These are phyloP conservation scores for Pseudogymnoascus sp. DNA, from an alignment of 2,329 filamentous ascomycete species.

Conservation along the genomic window DNA sequence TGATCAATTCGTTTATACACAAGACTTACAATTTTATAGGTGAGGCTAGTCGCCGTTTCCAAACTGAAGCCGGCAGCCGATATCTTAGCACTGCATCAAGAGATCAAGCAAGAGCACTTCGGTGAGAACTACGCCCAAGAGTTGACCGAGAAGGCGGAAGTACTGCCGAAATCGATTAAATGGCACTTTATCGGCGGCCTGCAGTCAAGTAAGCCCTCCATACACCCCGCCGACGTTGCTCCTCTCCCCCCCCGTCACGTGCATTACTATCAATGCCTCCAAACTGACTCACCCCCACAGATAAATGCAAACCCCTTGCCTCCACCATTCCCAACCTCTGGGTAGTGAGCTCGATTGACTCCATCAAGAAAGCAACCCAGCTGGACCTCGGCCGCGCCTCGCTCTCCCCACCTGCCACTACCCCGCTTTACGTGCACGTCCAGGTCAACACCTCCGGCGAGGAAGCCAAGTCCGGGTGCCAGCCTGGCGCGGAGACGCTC, in stretches of 20 bases:
- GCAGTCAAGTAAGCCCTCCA: slow-evolving; percentile 56
- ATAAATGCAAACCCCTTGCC: slow-evolving; percentile 83
- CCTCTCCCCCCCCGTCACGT: background rate
- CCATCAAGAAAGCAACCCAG: slow-evolving; percentile 74
- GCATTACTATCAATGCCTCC: background rate
- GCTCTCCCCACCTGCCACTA: slow-evolving; percentile 30
- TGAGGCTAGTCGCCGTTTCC: slow-evolving; percentile 87
- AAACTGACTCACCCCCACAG: slow-evolving; percentile 36
- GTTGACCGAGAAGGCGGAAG: slow-evolving; percentile 72
- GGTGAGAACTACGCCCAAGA: slow-evolving; percentile 97
- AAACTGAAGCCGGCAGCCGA: slow-evolving; percentile 93
- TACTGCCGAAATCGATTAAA: slow-evolving; percentile 68
- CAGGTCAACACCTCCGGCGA: slow-evolving; percentile 96
- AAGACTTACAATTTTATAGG: slow-evolving; percentile 37
- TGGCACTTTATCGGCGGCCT: slow-evolving; percentile 98
- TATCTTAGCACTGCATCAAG: slow-evolving; percentile 71
- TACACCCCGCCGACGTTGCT: background rate
- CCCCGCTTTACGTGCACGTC: slow-evolving; percentile 58
- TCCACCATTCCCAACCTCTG: slow-evolving; percentile 79
- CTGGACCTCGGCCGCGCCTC: slow-evolving; percentile 69
- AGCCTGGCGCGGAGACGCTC: slow-evolving; percentile 55
- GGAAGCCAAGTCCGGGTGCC: slow-evolving; percentile 72
- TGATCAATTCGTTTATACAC: background rate
- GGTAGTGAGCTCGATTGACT: slow-evolving; percentile 87
- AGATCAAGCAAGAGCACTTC: slow-evolving; percentile 63